phyloP scores from a whole-genome alignment of 371 early-diverging fungal genomes.

The Mucor circinelloides region DNA sequence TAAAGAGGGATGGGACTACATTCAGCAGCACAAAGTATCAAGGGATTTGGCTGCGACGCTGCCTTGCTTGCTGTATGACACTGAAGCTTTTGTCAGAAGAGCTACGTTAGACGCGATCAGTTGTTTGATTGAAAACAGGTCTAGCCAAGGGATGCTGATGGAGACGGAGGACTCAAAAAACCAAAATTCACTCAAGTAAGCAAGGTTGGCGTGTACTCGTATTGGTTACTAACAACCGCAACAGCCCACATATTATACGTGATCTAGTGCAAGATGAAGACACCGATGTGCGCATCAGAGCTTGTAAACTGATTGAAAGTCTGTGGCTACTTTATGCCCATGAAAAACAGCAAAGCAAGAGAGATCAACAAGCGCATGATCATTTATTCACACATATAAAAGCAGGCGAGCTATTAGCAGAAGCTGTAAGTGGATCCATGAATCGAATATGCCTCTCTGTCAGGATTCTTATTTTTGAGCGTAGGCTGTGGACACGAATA shows the following conservation, averaged over 20 bases:
- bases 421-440: slow-evolving; percentile 37
- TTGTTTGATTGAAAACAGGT: slow-evolving; percentile 53
- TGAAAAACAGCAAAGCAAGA: slow-evolving; percentile 31
- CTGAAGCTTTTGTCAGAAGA: slow-evolving; percentile 64
- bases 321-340: slow-evolving; percentile 54
- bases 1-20: slow-evolving; percentile 41
- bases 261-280: slow-evolving; percentile 58
- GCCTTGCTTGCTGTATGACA: slow-evolving; percentile 55
- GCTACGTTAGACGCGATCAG: slow-evolving; percentile 59
- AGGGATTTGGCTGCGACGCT: slow-evolving; percentile 30
- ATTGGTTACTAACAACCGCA: background rate
- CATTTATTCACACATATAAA: slow-evolving; percentile 47
- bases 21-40: slow-evolving; percentile 34
- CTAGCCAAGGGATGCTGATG: slow-evolving; percentile 42
- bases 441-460: background rate
- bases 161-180: slow-evolving; percentile 10
- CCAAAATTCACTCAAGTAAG: slow-evolving; percentile 35
- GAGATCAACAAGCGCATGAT: slow-evolving; percentile 17
- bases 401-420: slow-evolving; percentile 51
- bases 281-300: slow-evolving; percentile 56
- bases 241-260: slow-evolving; percentile 47
- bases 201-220: background rate
- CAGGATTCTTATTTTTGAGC: background rate
- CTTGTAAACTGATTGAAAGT: slow-evolving; percentile 50
- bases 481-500: slow-evolving; percentile 31